A percentile compares a stretch with the other conserved stretches of the same genome.
These are phyloP conservation scores for Ilyonectria robusta DNA, from an alignment of 2,329 filamentous ascomycete genomes.

Conservation along the genomic window DNA sequence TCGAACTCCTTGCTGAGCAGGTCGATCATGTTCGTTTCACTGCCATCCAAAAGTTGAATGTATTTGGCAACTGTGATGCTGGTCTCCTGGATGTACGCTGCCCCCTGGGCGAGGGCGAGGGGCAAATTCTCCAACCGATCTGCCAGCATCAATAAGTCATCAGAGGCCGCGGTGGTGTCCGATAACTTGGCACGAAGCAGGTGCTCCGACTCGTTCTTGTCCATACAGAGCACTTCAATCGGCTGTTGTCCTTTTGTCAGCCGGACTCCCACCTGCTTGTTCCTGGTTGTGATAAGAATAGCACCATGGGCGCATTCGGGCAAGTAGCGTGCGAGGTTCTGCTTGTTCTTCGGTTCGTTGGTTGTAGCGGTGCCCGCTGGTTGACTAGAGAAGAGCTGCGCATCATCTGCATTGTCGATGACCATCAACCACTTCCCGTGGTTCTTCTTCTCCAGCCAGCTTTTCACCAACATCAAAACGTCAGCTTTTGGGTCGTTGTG, in stretches of 20 bases:
- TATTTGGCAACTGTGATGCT: constrained; percentile 46
- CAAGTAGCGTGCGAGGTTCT: constrained; percentile 32
- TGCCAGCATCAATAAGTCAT: constrained; percentile 29
- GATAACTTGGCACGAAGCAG: constrained; percentile 44
- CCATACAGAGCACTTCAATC: constrained; percentile 48
- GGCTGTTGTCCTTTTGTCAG: constrained; percentile 37
- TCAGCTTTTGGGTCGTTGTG: constrained; percentile 43
- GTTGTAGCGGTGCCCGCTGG: neutral
- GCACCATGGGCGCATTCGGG: constrained; percentile 49
- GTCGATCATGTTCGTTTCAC: constrained; percentile 39
- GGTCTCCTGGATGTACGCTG: constrained; percentile 52
- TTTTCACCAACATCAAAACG: constrained; percentile 47
- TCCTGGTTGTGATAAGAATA: constrained; percentile 51
- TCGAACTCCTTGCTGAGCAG: constrained; percentile 51
- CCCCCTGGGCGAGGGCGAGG: constrained; percentile 53
- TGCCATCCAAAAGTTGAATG: constrained; percentile 45
- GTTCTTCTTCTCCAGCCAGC: constrained; percentile 47
- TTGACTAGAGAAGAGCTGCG: constrained; percentile 26
- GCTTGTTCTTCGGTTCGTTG: neutral
- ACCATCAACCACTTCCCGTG: constrained; percentile 21
- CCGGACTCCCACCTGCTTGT: constrained; percentile 45
- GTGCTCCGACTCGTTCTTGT: constrained; percentile 41
- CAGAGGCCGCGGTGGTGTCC: constrained; percentile 7
- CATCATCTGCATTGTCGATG: constrained; percentile 31
- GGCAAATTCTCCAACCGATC: constrained; percentile 50